A percentile compares a stretch with the other conserved stretches of the same genome.
These are phyloP conservation scores for Crithidia brevicula DNA, from an alignment of 208 protist species.

Conservation along the genomic window DNA sequence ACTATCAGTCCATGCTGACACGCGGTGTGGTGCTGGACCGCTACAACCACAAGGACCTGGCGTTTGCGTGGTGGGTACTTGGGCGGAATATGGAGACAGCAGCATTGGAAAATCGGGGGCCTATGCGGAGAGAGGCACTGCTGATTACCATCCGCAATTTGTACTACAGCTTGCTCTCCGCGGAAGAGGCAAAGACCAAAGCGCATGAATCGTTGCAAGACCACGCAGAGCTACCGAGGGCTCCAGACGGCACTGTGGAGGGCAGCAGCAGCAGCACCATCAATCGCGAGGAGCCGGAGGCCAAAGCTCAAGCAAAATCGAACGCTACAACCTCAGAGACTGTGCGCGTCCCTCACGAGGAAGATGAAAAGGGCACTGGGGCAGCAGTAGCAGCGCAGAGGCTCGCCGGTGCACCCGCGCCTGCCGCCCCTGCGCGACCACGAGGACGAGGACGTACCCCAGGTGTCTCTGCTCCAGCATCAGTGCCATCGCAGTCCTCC, in stretches of 20 bases:
- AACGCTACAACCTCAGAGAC: too few species aligned
- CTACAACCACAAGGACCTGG: constrained; percentile 84
- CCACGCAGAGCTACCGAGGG: background rate
- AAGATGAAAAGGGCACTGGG: background rate
- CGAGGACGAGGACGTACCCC: background rate
- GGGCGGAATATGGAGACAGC: constrained; percentile 71
- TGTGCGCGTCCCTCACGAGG: too few species aligned
- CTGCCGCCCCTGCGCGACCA: background rate
- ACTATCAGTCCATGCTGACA: constrained; percentile 79
- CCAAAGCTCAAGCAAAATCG: too few species aligned
- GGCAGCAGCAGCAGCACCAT: too few species aligned
- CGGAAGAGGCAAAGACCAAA: constrained; percentile 23
- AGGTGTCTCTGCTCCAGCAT: background rate
- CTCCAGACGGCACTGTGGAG: background rate
- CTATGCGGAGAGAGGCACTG: constrained; percentile 67
- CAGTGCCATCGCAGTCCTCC: background rate
- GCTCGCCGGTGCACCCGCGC: background rate
- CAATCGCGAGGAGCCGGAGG: too few species aligned
- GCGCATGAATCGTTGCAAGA: background rate
- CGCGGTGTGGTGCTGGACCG: constrained; percentile 82
- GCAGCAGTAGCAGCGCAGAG: background rate
- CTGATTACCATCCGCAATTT: constrained; percentile 72
- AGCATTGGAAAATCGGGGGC: constrained; percentile 48
- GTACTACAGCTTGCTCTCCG: constrained; percentile 72
- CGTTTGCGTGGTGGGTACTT: constrained; percentile 87